phyloP scores from a whole-genome alignment of 331 rosid genomes.

The Phaseolus coccineus region DNA sequence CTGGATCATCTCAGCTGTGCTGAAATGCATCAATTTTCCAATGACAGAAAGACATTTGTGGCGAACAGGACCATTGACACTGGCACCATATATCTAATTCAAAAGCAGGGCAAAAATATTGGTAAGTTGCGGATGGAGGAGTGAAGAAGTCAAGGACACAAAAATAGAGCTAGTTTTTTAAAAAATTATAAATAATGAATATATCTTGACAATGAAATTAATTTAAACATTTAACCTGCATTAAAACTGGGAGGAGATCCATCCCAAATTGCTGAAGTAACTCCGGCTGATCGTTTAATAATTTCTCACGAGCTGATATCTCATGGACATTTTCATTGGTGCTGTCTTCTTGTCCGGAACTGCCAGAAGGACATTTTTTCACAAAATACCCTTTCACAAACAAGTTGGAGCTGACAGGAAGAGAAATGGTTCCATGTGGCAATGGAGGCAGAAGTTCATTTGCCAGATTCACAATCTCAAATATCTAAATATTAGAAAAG shows the following conservation, averaged over 20 bases:
- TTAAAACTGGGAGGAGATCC: conserved; percentile 81
- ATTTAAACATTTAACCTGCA: conserved; percentile 57
- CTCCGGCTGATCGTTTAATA: conserved; percentile 78
- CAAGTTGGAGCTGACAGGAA: conserved; percentile 65
- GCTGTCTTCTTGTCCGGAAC: conserved; percentile 71
- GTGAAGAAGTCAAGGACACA: background rate
- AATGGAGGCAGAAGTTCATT: conserved; percentile 90
- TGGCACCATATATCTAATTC: conserved; percentile 79
- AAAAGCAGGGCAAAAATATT: conserved; percentile 22
- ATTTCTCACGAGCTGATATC: conserved; percentile 77
- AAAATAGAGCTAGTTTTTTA: background rate
- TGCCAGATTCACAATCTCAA: conserved; percentile 84
- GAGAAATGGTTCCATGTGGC: conserved; percentile 80
- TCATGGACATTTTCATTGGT: conserved; percentile 58
- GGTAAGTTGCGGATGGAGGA: conserved; percentile 8
- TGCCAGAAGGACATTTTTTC: conserved; percentile 64
- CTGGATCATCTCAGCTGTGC: conserved; percentile 83
- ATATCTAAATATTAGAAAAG: conserved; percentile 55
- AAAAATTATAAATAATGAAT: background rate
- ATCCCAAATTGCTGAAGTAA: conserved; percentile 81
- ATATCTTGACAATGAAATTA: background rate
- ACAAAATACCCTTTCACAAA: conserved; percentile 62
- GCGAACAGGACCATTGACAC: conserved; percentile 86
- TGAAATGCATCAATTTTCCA: conserved; percentile 85
- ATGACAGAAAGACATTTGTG: conserved; percentile 84